phyloP scores from a whole-genome alignment of 2,329 filamentous ascomycete genomes.

The Colletotrichum acutatum region DNA sequence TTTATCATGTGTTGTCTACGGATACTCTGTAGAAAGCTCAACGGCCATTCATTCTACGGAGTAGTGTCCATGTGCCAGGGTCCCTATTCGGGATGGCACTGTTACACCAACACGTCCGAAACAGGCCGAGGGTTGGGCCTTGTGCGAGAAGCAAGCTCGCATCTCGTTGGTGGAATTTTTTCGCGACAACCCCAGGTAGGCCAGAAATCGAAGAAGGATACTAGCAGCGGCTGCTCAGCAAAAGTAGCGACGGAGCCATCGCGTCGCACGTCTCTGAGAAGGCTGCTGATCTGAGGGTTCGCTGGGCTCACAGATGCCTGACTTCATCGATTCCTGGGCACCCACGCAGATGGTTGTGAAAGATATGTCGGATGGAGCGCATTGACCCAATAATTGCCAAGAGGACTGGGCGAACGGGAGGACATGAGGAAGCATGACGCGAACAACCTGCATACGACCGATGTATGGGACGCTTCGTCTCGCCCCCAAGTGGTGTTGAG shows the following conservation, averaged over 20 bases:
- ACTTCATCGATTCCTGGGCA: slow-evolving; percentile 29
- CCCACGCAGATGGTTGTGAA: slow-evolving; percentile 16
- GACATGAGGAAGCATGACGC: slow-evolving; percentile 9
- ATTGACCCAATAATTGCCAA: slow-evolving; percentile 22
- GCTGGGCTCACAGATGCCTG: slow-evolving; percentile 16
- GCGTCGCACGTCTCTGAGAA: background rate
- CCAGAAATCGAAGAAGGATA: background rate
- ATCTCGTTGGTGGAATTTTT: slow-evolving; percentile 29
- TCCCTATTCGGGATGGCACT: slow-evolving; percentile 44
- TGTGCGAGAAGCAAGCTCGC: slow-evolving; percentile 6
- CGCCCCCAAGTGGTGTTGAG: slow-evolving; percentile 8
- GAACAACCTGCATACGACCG: slow-evolving; percentile 11
- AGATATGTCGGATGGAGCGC: background rate
- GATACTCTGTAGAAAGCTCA: background rate
- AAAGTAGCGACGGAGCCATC: slow-evolving; percentile 5
- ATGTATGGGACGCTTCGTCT: slow-evolving; percentile 27
- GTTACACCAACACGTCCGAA: slow-evolving; percentile 40
- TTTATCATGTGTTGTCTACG: background rate
- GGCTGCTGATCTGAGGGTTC: slow-evolving; percentile 9
- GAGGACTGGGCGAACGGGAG: slow-evolving; percentile 15
- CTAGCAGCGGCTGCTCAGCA: slow-evolving; percentile 9
- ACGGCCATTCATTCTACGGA: slow-evolving; percentile 23
- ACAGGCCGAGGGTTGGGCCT: background rate
- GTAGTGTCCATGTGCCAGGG: slow-evolving; percentile 40
- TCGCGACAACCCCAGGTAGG: background rate